Percentiles rank a stretch among this genome's conserved stretches.
Evolutionary conservation across 192 early-diverging fungal genomes (phyloP).

Genomic region (Entophlyctis luteolus): DNA sequence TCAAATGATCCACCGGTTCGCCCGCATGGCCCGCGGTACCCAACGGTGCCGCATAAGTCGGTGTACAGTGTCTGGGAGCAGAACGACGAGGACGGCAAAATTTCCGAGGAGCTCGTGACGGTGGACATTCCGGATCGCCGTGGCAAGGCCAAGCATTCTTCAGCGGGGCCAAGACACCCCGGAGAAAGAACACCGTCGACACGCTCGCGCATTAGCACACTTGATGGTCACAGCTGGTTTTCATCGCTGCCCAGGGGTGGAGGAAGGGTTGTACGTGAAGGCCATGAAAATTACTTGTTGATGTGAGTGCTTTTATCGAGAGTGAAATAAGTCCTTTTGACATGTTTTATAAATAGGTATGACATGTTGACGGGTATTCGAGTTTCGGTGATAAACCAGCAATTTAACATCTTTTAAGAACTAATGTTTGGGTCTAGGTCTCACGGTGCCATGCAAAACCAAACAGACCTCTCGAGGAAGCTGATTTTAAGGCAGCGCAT

Average conservation of each 20-base stretch:
- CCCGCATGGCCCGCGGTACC: no score
- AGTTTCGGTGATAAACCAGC: no score
- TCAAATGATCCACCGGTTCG: no score
- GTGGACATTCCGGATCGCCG: slow-evolving; percentile 14
- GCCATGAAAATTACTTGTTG: slow-evolving; percentile 90
- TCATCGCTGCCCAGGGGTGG: no score
- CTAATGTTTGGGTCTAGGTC: no score
- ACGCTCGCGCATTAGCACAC: no score
- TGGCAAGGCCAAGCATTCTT: not conserved
- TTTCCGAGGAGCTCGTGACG: slow-evolving; percentile 3
- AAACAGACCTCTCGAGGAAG: slow-evolving; percentile 57
- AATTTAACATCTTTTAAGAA: no score
- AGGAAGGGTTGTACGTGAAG: no score
- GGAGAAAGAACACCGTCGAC: not conserved
- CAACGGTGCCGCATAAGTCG: not conserved
- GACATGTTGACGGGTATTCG: slow-evolving; percentile 98
- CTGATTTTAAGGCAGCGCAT: slow-evolving; percentile 84
- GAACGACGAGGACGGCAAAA: slow-evolving; percentile 1
- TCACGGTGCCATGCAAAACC: slow-evolving; percentile 84
- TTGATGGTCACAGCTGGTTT: no score
- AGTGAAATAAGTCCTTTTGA: no score
- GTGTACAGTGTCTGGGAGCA: slow-evolving; percentile 15
- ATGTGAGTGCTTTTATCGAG: slow-evolving; percentile 61
- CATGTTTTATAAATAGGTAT: no score
- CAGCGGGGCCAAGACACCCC: not conserved